A percentile compares a stretch with the other conserved stretches of the same genome.
These are phyloP conservation scores for Lachancea lanzarotensis DNA, from an alignment of 805 yeast species.

Conservation along the genomic window DNA sequence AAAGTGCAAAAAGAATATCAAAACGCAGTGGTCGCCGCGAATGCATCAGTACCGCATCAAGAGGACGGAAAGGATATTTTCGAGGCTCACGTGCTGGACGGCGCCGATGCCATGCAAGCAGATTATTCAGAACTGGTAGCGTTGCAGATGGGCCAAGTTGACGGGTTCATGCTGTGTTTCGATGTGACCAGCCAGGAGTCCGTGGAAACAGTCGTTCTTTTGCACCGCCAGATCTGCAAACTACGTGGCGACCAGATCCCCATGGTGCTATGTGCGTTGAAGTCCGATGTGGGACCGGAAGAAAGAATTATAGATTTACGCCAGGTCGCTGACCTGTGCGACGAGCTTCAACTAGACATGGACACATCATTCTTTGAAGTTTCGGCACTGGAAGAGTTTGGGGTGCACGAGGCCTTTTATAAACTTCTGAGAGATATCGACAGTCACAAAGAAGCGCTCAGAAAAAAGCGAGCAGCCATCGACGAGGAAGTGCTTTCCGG, in stretches of 20 bases:
- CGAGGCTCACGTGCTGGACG: constrained; percentile 23
- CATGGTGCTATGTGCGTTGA: constrained; percentile 18
- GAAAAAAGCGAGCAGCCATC: neutral
- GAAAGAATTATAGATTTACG: constrained; percentile 10
- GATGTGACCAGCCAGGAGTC: constrained; percentile 20
- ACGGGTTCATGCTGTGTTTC: constrained; percentile 27
- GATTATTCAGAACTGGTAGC: constrained; percentile 19
- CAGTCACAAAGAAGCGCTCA: constrained; percentile 8
- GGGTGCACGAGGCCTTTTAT: constrained; percentile 15
- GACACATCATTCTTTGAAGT: constrained; percentile 17
- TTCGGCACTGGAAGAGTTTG: constrained; percentile 19
- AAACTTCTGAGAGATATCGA: constrained; percentile 13
- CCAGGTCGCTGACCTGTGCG: constrained; percentile 12
- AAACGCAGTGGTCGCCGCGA: neutral
- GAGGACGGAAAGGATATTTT: constrained; percentile 1
- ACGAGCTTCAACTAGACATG: constrained; percentile 15
- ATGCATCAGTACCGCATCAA: neutral
- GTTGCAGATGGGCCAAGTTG: constrained; percentile 26
- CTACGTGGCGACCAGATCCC: constrained; percentile 21
- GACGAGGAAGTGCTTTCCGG: neutral
- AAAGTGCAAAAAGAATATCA: neutral
- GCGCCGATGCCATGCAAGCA: constrained; percentile 17
- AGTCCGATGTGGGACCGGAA: constrained; percentile 15
- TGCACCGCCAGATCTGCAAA: constrained; percentile 17
- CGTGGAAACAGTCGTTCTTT: constrained; percentile 16